Evolutionary conservation across 768 basidiomycete species (phyloP), one percentile per base, ranked within the genome.

Genomic region (Kwoniella dendrophila): DNA sequence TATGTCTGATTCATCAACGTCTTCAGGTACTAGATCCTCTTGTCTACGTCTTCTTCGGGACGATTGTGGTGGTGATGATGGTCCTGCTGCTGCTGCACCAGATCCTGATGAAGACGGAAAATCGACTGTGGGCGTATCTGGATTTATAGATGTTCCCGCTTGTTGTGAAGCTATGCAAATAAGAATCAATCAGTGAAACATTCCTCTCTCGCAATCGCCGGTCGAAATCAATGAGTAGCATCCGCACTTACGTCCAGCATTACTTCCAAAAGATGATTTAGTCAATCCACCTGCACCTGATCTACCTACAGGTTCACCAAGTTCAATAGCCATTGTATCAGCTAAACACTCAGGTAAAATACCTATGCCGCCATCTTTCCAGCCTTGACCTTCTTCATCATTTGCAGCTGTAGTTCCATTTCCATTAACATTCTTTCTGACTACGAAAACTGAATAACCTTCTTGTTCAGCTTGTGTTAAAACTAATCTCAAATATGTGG

Each of bases 401-500:
- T 56, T 45, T 26, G 56, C 48, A 5, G 63, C 68, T 24, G n/a
- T n/a, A n/a, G n/a, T n/a, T 62, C 56, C n/a, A 45, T 51, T 51
- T 20, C 56, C 53, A 10, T 50, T 38, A 7, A 58, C 53, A 18
- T 65, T 55, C 44, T 64, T 56, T 11, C 71, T 14, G 1, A 71
- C 63, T 1, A 74, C 70, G 47, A 77, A 78, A 3, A 76, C 41
- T 38, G 53, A 72, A 81, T 65, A 76, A 86, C 92, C 93, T 77
- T 93, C 90, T 24, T 83, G 76, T 74, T 94, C 92, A 20, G 92
- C 88, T 79, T 94, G 90, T 61, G 90, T 86, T 36, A 96, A 80
- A 49, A 90, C 86, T 88, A 94, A 88, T 53, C 86, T 86, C 3
- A 96, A 85, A 80, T 92, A 93, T 1, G 87, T 84, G 68, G 86